Base-by-base conservation (phyloP, 2,329 filamentous ascomycete species). In the Calonectria pseudoturangicola region DNA sequence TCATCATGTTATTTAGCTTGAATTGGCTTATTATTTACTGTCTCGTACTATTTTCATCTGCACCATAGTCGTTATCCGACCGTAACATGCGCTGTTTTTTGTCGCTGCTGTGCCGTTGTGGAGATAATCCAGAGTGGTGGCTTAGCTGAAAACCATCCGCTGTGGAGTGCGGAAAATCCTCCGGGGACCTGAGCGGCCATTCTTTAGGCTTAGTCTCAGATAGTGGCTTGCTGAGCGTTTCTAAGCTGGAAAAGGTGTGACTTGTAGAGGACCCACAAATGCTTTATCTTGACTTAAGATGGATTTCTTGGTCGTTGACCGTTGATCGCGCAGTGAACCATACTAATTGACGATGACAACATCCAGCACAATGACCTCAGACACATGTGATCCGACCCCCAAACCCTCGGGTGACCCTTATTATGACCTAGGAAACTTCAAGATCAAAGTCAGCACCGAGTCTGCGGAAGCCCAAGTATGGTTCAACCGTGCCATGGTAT, bases 391-490 rank as follows among this genome's bases (percentile, higher is more conserved):
- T 18, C 48, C 2, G 12, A 25, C 48, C 30, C 48, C 10, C 5
- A 21, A 25, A 51, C 12, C 48, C 48, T 28, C 48, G 2, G 30
- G 48, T 12, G 48, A 51, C 25, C 25, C 48, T 28, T 51, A 51
- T 28, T 51, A 51, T 28, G 48, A 51, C 12, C 48, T 51, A 25
- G 48, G 48, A 51, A 28, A 51, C 16, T 51, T 51, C 25, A 12
- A 51, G 27, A 51, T 51, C 48, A 51, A 51, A 51, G 48, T 51
- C 48, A 51, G 25, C 15, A 51, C 48, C 48, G 12, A 51, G n/a
- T 51, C 48, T 15, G 28, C 25, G 13, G 48, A 51, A 28, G 48
- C 48, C 13, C 48, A 51, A 28, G 18, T 28, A 51, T 51, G 48
- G 48, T 51, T 51, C 25, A 51, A 51, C 48, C 48, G 48, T 51